These are phyloP conservation scores for Radiomyces spectabilis DNA, from an alignment of 192 early-diverging fungal species.

Conservation along the genomic window DNA sequence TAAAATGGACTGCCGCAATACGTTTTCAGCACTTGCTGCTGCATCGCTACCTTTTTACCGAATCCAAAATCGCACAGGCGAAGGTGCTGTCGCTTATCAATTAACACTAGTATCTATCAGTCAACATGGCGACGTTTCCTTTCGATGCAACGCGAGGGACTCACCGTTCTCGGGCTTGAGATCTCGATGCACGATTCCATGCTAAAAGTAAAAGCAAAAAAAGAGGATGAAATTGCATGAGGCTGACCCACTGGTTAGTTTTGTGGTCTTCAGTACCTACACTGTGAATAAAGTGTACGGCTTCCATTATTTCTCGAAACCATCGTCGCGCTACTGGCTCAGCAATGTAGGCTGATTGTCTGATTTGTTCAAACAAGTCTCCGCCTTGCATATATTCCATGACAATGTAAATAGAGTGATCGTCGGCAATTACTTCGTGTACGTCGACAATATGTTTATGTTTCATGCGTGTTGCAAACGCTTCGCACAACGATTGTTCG, in stretches of 20 bases:
- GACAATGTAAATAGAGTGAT: conserved; percentile 46
- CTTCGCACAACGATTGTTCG: conserved; percentile 40
- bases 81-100: conserved; percentile 39
- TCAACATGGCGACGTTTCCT: too few species aligned
- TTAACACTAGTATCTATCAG: conserved; percentile 35
- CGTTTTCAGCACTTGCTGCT: conserved; percentile 46
- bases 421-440: conserved; percentile 40
- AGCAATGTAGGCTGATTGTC: conserved; percentile 33
- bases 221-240: background rate
- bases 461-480: conserved; percentile 20
- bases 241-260: background rate
- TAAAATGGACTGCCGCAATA: conserved; percentile 63
- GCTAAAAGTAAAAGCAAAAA: conserved; percentile 20
- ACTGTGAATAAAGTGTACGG: conserved; percentile 44
- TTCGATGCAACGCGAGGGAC: too few species aligned
- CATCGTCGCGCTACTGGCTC: conserved; percentile 42
- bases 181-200: conserved; percentile 52
- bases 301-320: conserved; percentile 45
- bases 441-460: conserved; percentile 52
- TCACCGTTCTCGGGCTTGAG: conserved; percentile 55
- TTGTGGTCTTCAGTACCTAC: too few species aligned
- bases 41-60: conserved; percentile 41
- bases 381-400: conserved; percentile 54
- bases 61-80: conserved; percentile 60
- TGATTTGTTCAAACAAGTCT: conserved; percentile 53